Percentiles rank a stretch among this genome's conserved stretches.
phyloP scores from a whole-genome alignment of 148 eudicot species.

The Vaccinium myrtillus region DNA sequence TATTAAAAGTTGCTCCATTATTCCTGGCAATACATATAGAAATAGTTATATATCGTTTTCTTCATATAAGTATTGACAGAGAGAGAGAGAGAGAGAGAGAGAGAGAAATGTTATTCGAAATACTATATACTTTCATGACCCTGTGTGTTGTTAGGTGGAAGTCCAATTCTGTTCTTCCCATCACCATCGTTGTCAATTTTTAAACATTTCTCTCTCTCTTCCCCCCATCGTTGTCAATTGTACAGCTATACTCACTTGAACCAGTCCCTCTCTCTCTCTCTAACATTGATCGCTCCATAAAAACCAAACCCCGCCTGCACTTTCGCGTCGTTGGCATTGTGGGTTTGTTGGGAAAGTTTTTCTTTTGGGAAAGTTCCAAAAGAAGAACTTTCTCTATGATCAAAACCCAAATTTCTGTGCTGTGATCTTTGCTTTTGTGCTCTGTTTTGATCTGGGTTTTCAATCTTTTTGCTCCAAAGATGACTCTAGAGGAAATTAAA shows the following conservation, averaged over 20 bases:
- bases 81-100: no score
- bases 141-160: neutral
- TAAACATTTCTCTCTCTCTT: neutral
- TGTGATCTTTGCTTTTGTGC: slow-evolving; percentile 16
- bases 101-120: neutral
- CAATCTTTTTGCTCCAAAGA: slow-evolving; percentile 14
- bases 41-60: no score
- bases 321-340: neutral
- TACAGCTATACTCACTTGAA: neutral
- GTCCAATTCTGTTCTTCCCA: neutral
- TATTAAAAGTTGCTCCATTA: neutral
- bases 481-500: slow-evolving; percentile 42
- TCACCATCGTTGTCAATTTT: neutral
- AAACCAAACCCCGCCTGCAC: neutral
- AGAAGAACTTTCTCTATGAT: neutral
- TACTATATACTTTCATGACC: neutral
- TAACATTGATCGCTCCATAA: neutral
- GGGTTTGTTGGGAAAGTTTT: neutral
- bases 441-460: slow-evolving; percentile 16
- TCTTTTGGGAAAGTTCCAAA: neutral
- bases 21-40: neutral
- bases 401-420: neutral
- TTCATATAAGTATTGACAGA: no score
- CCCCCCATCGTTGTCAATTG: neutral
- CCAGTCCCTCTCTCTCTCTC: neutral